These are phyloP conservation scores for Triticum turgidum DNA, from an alignment of 176 grass and related monocot species.

Conservation along the genomic window DNA sequence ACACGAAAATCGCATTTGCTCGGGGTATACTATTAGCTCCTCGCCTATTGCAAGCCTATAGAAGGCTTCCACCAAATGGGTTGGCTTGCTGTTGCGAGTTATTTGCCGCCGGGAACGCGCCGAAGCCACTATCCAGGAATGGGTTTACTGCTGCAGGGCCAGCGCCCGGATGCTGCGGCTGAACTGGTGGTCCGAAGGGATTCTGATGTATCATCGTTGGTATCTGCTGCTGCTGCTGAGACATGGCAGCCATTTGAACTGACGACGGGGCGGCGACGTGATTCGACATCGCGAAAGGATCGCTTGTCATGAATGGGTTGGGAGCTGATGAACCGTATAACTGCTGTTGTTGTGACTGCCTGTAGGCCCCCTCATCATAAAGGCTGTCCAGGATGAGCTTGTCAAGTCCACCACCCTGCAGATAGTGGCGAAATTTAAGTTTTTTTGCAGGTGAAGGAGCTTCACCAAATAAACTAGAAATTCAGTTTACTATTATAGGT, in stretches of 20 bases:
- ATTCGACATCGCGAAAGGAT: constrained; percentile 72
- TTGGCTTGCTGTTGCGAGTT: constrained; percentile 51
- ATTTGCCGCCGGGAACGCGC: constrained; percentile 57
- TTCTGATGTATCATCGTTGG: constrained; percentile 55
- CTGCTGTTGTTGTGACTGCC: constrained; percentile 75
- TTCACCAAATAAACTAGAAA: not conserved
- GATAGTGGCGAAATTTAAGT: not conserved
- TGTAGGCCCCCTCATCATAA: constrained; percentile 64
- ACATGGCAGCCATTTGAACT: constrained; percentile 91
- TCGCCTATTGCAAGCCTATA: constrained; percentile 45
- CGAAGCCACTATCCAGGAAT: constrained; percentile 65
- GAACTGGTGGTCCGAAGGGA: constrained; percentile 59
- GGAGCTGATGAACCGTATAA: constrained; percentile 56
- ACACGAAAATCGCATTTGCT: constrained; percentile 63
- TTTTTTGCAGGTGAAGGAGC: not conserved
- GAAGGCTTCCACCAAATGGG: constrained; percentile 59
- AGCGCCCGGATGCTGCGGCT: constrained; percentile 40
- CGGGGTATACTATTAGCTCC: constrained; percentile 26
- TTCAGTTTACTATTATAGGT: not conserved
- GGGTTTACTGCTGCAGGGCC: constrained; percentile 47
- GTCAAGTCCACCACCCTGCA: constrained; percentile 67
- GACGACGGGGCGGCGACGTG: constrained; percentile 69
- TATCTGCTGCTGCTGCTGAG: constrained; percentile 73
- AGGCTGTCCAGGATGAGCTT: constrained; percentile 69
- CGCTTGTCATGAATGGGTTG: constrained; percentile 82